Evolutionary conservation across 164 flowering plant genomes (phyloP).

Genomic region (Stephania yunnanensis): DNA sequence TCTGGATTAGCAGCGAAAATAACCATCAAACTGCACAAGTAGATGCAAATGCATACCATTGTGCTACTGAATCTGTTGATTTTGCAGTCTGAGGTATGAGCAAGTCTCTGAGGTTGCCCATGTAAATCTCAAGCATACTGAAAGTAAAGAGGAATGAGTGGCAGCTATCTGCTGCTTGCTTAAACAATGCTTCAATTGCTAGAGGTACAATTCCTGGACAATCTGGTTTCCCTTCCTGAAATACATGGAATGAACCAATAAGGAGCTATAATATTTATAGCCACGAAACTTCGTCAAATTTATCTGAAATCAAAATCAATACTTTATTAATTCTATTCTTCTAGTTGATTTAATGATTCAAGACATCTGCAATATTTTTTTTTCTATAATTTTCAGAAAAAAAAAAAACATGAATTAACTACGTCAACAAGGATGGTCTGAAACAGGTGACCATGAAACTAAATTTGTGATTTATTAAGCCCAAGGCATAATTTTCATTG

Average conservation of each 20-base stretch:
- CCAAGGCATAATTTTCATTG: background rate
- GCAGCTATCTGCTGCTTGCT: conserved; percentile 44
- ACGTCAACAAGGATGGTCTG: background rate
- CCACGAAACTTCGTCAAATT: background rate
- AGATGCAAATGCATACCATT: conserved; percentile 29
- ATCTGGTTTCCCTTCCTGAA: conserved; percentile 52
- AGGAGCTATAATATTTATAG: background rate
- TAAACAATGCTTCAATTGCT: conserved; percentile 41
- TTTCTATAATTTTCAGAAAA: background rate
- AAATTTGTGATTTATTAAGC: background rate
- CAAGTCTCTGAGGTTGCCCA: conserved; percentile 58
- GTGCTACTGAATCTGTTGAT: conserved; percentile 32
- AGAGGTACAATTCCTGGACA: conserved; percentile 54
- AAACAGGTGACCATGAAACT: too few relatives aligned
- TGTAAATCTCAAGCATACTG: conserved; percentile 71
- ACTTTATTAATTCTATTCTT: background rate
- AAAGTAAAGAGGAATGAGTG: conserved; percentile 37
- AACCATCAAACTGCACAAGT: background rate
- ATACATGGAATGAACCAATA: conserved; percentile 2
- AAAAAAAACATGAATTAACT: background rate
- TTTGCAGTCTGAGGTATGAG: conserved; percentile 40
- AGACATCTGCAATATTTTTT: background rate
- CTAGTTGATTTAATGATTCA: background rate
- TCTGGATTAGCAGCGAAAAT: background rate
- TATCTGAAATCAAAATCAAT: background rate